Conservation (phyloP, 1,284 basidiomycete species). For the Sporisorium reilianum region DNA sequence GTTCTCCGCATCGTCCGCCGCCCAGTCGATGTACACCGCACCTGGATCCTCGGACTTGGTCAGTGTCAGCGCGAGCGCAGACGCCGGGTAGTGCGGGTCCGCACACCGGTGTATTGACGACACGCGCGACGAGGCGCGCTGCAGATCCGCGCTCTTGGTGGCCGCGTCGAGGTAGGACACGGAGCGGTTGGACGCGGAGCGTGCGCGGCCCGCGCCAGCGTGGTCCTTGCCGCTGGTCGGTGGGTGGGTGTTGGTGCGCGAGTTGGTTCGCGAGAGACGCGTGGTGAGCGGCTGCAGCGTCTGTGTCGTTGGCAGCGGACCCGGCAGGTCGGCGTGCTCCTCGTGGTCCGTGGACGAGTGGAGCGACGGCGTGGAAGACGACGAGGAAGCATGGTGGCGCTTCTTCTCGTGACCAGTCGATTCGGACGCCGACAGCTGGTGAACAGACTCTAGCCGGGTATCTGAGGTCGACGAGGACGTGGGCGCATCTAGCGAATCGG, state of each 20-base stretch:
- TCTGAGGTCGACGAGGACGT: conserved; percentile 28
- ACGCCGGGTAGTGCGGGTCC: conserved; percentile 38
- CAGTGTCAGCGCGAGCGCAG: conserved; percentile 41
- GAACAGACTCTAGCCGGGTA: conserved; percentile 15
- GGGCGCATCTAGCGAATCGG: conserved; percentile 15
- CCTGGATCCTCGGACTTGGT: conserved; percentile 46
- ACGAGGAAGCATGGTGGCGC: not conserved
- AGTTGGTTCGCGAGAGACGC: conserved; percentile 28
- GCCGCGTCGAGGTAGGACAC: conserved; percentile 36
- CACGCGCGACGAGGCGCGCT: conserved; percentile 40
- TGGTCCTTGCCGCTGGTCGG: no score
- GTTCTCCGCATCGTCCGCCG: conserved; percentile 48
- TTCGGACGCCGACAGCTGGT: conserved; percentile 15
- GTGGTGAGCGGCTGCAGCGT: conserved; percentile 36
- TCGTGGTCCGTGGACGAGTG: conserved; percentile 27
- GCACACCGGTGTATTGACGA: conserved; percentile 42
- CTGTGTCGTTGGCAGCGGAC: conserved; percentile 36
- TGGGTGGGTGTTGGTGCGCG: no score
- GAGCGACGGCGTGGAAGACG: conserved; percentile 15
- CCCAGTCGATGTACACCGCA: conserved; percentile 58
- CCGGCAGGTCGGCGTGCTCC: conserved; percentile 39
- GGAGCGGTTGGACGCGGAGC: conserved; percentile 31
- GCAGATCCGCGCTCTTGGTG: conserved; percentile 28
- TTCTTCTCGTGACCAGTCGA: conserved; percentile 10
- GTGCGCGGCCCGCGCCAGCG: conserved; percentile 10